Evolutionary conservation across 352 stramenopile genomes (phyloP), one percentile per base, ranked within the genome.

Genomic region (Globisporangium irregulare): DNA sequence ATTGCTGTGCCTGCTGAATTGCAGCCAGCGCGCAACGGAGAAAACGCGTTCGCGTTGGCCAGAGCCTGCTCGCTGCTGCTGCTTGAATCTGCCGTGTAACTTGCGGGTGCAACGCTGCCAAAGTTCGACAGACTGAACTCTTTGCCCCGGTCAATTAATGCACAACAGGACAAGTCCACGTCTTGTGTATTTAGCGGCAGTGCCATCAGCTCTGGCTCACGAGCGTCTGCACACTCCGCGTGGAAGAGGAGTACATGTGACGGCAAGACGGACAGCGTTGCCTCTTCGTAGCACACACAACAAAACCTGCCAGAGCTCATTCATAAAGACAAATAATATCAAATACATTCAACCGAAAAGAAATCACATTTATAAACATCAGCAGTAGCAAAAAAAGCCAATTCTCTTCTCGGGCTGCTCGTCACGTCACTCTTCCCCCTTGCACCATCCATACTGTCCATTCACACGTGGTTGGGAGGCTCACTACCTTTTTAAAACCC

Each of bases 401-500:
- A 38, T 1, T 10, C 27, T 38, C 54, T 1, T 18, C 25, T 59
- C 54, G 3, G 25, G 24, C 18, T 34, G 24, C 48, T 55, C n/a
- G 14, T 36, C 3, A 32, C 29, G 24, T 10, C 24, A 22, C 24
- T 58, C 24, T 10, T 32, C 10, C 53, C 6, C 18, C 27, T n/a
- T 58, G 12, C 53, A 22, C 22, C 53, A 29, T 29, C 27, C 27
- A 36, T 32, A 57, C n/a, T 20, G 0, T 12, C 25, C 25, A 18
- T 7, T 25, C n/a, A 9, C 18, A 25, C 34, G 18, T 22, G 24
- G 43, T 14, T 14, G 14, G 25, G 22, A 20, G 22, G 50, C 9
- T 29, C 4, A n/a, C 25, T 59, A 24, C 20, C 27, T 22, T 38
- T 18, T 64, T 63, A 75, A 46, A 73, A 73, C 25, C 46, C 66